Conservation (phyloP, 176 grass and related monocot genomes). For the Tillandsia fasciculata region DNA sequence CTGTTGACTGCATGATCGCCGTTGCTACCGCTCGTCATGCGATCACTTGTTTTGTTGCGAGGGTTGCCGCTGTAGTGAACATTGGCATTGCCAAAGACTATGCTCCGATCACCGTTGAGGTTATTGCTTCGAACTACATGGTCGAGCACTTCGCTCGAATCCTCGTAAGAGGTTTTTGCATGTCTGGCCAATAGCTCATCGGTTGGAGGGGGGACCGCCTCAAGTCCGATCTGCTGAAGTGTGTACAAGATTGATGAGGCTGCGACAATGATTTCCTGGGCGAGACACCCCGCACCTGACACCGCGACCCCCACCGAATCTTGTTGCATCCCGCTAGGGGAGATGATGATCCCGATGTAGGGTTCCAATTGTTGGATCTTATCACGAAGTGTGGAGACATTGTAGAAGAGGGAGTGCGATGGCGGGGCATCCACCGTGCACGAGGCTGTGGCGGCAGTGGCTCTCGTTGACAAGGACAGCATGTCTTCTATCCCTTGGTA, state of each 20-base stretch:
- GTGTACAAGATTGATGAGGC: neutral
- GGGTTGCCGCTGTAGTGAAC: neutral
- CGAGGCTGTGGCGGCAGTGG: neutral
- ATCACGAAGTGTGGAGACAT: neutral
- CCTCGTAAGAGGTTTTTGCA: too few species aligned
- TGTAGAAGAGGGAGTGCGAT: slow-evolving; percentile 8
- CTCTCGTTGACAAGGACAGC: neutral
- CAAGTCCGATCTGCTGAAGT: neutral
- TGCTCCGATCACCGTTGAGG: neutral
- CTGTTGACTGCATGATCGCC: too few species aligned
- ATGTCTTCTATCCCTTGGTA: slow-evolving; percentile 13
- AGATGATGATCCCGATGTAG: neutral
- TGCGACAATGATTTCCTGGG: slow-evolving; percentile 4
- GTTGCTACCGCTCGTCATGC: too few species aligned
- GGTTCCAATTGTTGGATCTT: slow-evolving; percentile 16
- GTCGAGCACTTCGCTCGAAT: too few species aligned
- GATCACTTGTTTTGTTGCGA: neutral
- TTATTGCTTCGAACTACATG: too few species aligned
- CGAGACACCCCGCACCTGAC: neutral
- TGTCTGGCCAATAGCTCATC: neutral
- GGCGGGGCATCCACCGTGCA: neutral
- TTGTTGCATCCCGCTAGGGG: neutral
- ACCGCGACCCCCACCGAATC: neutral
- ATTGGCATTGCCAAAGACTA: neutral
- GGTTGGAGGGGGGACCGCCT: neutral